Conservation (phyloP, 345 rosid genomes). For the Tarenaya hassleriana region DNA sequence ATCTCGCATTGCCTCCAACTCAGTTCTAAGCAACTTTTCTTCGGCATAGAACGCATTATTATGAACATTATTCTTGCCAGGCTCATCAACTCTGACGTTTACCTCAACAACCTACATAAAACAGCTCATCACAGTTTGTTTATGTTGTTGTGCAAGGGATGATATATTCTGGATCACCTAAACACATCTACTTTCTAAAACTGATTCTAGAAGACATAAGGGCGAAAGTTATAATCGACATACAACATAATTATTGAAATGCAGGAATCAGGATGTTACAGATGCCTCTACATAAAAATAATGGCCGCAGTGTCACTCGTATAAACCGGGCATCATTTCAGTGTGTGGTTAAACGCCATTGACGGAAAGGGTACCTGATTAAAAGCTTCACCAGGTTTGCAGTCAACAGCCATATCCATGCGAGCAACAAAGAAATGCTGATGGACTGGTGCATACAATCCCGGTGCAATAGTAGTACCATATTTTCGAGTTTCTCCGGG, state of each 20-base stretch:
- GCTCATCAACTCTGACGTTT: slow-evolving; percentile 62
- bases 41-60: slow-evolving; percentile 86
- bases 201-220: too few species aligned
- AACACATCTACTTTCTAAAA: too few species aligned
- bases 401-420: slow-evolving; percentile 88
- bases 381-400: slow-evolving; percentile 81
- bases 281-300: neutral
- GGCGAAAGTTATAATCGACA: too few species aligned
- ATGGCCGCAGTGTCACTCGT: too few species aligned
- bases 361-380: slow-evolving; percentile 54
- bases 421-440: slow-evolving; percentile 93
- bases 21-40: slow-evolving; percentile 66
- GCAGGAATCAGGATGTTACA: neutral
- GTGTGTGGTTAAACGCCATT: neutral
- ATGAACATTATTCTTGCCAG: slow-evolving; percentile 76
- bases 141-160: neutral
- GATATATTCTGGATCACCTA: neutral
- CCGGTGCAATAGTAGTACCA: slow-evolving; percentile 88
- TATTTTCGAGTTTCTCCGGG: slow-evolving; percentile 87
- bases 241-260: too few species aligned
- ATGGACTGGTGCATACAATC: slow-evolving; percentile 86
- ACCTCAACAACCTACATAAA: slow-evolving; percentile 76
- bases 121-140: neutral
- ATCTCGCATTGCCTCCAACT: slow-evolving; percentile 74
- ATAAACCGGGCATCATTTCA: too few species aligned